These are phyloP conservation scores for Coemansia pectinata DNA, from an alignment of 192 early-diverging fungal species.

Conservation along the genomic window DNA sequence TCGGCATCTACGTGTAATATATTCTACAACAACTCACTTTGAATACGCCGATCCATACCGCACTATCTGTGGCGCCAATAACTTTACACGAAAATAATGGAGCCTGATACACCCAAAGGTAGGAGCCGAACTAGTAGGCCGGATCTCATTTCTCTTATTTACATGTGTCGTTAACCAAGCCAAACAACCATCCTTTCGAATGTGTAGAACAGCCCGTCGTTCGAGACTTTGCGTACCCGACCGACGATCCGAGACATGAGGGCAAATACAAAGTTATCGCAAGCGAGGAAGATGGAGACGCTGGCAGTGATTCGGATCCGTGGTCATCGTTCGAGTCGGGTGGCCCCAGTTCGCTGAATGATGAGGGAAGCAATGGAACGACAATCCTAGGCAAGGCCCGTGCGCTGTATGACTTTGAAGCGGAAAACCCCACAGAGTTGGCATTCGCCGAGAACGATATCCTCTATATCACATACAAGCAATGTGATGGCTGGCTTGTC, in stretches of 20 bases:
- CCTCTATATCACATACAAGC: slow-evolving; percentile 68
- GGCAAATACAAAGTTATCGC: slow-evolving; percentile 22
- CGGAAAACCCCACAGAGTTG: slow-evolving; percentile 69
- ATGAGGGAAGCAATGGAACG: slow-evolving; percentile 8
- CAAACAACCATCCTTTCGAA: background rate
- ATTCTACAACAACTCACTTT: background rate
- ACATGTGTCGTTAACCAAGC: background rate
- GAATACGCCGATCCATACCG: background rate
- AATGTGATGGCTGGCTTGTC: slow-evolving; percentile 76
- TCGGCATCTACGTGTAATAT: background rate
- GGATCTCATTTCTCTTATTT: background rate
- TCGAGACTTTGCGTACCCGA: slow-evolving; percentile 53
- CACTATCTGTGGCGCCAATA: background rate
- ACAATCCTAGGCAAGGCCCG: slow-evolving; percentile 37
- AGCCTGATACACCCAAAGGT: slow-evolving; percentile 11
- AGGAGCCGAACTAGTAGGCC: background rate
- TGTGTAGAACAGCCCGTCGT: slow-evolving; percentile 30
- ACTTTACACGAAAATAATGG: background rate
- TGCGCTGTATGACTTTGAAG: slow-evolving; percentile 77
- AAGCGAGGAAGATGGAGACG: slow-evolving; percentile 30
- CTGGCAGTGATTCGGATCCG: slow-evolving; percentile 35
- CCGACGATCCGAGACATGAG: slow-evolving; percentile 41
- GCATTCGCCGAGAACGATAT: slow-evolving; percentile 65
- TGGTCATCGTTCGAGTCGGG: slow-evolving; percentile 47
- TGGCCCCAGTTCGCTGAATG: slow-evolving; percentile 19